phyloP scores from a whole-genome alignment of 2,329 filamentous ascomycete species.

The Fusarium lyarnte region DNA sequence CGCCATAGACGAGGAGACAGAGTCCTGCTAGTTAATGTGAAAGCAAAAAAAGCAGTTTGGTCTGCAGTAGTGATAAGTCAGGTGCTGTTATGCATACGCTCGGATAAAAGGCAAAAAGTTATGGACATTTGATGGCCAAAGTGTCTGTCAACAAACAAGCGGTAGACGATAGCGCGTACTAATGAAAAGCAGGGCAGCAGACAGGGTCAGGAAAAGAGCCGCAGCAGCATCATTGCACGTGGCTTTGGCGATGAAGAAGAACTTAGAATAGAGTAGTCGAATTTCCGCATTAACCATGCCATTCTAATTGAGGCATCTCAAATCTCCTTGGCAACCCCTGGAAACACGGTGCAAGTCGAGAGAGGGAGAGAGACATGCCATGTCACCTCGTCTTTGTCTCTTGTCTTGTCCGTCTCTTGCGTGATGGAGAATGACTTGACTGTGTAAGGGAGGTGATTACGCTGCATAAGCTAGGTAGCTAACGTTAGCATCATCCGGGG shows the following conservation, averaged over 20 bases:
- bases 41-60: not conserved
- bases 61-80: not conserved
- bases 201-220: conserved; percentile 28
- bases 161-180: not conserved
- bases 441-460: conserved; percentile 1
- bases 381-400: conserved; percentile 12
- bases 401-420: not conserved
- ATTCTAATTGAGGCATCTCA: conserved; percentile 34
- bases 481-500: conserved; percentile 28
- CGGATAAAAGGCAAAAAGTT: conserved; percentile 21
- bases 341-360: not conserved
- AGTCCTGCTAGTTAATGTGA: not conserved
- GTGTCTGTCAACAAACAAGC: conserved; percentile 10
- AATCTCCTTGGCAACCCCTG: conserved; percentile 30
- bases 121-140: conserved; percentile 23
- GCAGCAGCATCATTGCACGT: conserved; percentile 38
- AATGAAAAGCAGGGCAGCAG: not conserved
- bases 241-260: conserved; percentile 21
- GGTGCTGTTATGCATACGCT: conserved; percentile 15
- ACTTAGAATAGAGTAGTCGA: not conserved
- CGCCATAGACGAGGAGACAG: conserved; percentile 11
- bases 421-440: too few species aligned
- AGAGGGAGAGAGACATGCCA: conserved; percentile 15
- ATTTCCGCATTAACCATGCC: conserved; percentile 27
- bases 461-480: conserved; percentile 6